Evolutionary conservation across 805 yeast genomes (phyloP).

Genomic region (Citeromyces matritensis): DNA sequence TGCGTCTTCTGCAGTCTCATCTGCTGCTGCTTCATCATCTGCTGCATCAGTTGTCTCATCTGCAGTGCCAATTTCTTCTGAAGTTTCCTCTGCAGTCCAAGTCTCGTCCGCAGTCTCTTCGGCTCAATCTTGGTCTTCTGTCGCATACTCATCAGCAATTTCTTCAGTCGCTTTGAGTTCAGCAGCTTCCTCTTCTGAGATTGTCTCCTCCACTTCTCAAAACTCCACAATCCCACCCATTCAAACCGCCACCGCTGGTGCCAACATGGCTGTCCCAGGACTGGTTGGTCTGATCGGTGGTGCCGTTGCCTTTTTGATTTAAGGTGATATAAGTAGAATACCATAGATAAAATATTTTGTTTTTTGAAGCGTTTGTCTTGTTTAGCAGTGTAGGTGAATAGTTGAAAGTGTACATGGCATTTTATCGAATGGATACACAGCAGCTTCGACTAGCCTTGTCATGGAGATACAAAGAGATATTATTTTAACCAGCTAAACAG

Average conservation of each 20-base stretch:
- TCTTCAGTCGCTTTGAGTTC: conserved; percentile 2
- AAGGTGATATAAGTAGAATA: neutral
- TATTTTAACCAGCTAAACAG: too few species aligned
- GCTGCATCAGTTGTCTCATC: conserved; percentile 5
- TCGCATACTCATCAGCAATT: conserved; percentile 1
- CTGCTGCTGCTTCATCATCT: conserved; percentile 8
- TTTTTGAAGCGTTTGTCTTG: too few species aligned
- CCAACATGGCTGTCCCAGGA: conserved; percentile 2
- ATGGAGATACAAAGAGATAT: too few species aligned
- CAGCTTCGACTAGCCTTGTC: too few species aligned
- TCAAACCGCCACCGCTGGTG: conserved; percentile 2
- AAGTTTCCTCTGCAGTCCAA: conserved; percentile 5
- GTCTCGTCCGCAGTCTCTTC: neutral
- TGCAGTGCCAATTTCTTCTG: conserved; percentile 3
- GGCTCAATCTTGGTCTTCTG: conserved; percentile 1
- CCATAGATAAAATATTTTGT: too few species aligned
- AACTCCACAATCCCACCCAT: conserved; percentile 1
- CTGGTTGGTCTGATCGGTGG: conserved; percentile 4
- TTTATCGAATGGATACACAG: too few species aligned
- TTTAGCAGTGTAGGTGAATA: too few species aligned
- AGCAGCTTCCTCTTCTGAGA: conserved; percentile 3
- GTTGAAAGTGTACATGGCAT: too few species aligned
- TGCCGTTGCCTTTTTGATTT: conserved; percentile 2
- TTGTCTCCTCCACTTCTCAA: conserved; percentile 5
- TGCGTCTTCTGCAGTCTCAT: conserved; percentile 8